Percentiles rank a stretch among this genome's conserved stretches.
Evolutionary conservation across 306 rosid species (phyloP).

Genomic region (Prosopis cineraria): DNA sequence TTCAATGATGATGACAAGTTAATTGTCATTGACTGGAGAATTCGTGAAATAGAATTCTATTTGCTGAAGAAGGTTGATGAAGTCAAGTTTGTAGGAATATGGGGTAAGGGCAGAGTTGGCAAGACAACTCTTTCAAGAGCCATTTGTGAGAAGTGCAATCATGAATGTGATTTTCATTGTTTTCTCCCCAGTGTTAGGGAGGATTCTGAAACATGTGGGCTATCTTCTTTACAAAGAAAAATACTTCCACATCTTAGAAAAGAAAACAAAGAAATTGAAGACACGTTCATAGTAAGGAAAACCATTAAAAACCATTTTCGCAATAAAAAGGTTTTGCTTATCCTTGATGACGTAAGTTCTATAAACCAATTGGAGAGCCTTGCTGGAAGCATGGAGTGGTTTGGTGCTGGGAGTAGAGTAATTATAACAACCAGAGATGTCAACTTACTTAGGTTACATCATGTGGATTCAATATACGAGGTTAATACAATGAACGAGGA

Average conservation of each 20-base stretch:
- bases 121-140: not conserved
- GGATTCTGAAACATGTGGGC: not conserved
- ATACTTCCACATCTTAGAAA: not conserved
- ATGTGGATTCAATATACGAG: not conserved
- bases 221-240: not conserved
- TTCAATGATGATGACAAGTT: not conserved
- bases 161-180: not conserved
- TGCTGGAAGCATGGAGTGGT: not conserved
- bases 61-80: too few species aligned
- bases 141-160: not conserved
- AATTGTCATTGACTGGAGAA: not conserved
- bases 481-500: not conserved
- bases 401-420: not conserved
- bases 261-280: not conserved
- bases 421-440: not conserved
- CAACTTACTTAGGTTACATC: not conserved
- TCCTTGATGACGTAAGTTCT: not conserved
- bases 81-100: not conserved
- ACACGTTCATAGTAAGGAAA: not conserved
- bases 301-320: not conserved
- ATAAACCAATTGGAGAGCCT: not conserved
- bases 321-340: too few species aligned
- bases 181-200: not conserved
- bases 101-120: not conserved
- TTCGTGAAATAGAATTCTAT: too few species aligned